Conservation (phyloP, 1,284 basidiomycete genomes). For the Stygiomarasmius scandens region DNA sequence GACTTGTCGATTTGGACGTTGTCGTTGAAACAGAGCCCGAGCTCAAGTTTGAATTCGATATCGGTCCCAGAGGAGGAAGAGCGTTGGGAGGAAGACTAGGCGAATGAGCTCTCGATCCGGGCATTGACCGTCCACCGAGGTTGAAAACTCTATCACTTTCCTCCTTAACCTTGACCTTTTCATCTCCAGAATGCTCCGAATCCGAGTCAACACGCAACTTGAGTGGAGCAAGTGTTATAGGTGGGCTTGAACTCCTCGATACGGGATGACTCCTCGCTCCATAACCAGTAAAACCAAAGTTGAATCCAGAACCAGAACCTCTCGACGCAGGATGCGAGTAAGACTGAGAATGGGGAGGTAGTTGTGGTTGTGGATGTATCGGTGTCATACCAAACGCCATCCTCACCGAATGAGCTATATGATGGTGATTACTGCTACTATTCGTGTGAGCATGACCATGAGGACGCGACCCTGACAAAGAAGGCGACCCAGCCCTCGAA, state of each 20-base stretch:
- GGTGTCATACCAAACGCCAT: constrained; percentile 90
- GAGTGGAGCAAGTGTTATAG: constrained; percentile 69
- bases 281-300: neutral
- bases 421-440: constrained; percentile 46
- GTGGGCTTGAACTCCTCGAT: constrained; percentile 64
- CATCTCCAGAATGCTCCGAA: constrained; percentile 19
- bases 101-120: neutral
- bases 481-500: constrained; percentile 1
- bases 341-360: no score
- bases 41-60: no score
- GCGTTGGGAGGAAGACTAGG: neutral
- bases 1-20: neutral
- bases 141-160: neutral
- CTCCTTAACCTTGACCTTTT: neutral
- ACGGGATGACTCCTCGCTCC: constrained; percentile 36
- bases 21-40: neutral
- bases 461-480: no score
- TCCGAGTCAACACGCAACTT: constrained; percentile 37
- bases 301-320: neutral
- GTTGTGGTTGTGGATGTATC: constrained; percentile 46
- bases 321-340: neutral
- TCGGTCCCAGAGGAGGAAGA: no score
- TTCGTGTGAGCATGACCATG: constrained; percentile 2
- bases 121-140: neutral
- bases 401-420: constrained; percentile 79